Evolutionary conservation across 2,329 filamentous ascomycete genomes (phyloP).

Genomic region (Colletotrichum ledebouriae): DNA sequence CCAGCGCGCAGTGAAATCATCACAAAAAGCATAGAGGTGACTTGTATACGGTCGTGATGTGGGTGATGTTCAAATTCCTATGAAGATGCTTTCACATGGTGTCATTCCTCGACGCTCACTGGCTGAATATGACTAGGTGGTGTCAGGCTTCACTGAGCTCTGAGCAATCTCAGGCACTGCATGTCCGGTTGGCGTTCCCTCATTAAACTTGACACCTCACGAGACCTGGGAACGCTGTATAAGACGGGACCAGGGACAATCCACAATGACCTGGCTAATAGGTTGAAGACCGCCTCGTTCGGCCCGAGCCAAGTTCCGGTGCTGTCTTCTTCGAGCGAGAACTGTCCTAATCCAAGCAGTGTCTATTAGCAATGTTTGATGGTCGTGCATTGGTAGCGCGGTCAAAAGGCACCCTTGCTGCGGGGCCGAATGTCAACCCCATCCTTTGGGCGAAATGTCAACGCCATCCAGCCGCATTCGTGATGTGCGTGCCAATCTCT

Average conservation of each 20-base stretch:
- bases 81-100: background rate
- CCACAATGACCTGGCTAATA: too few species aligned
- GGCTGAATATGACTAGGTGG: background rate
- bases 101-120: background rate
- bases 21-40: background rate
- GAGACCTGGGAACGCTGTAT: background rate
- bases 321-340: too few species aligned
- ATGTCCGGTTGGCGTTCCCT: background rate
- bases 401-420: background rate
- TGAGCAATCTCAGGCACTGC: slow-evolving; percentile 2
- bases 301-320: too few species aligned
- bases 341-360: too few species aligned
- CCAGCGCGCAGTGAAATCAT: background rate
- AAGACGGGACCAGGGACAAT: too few species aligned
- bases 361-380: too few species aligned
- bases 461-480: background rate
- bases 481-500: background rate
- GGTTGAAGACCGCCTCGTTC: too few species aligned
- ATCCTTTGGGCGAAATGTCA: background rate
- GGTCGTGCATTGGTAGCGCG: background rate
- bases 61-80: background rate
- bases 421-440: slow-evolving; percentile 1
- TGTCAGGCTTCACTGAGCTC: slow-evolving; percentile 2
- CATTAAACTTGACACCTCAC: slow-evolving; percentile 14
- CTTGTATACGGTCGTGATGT: background rate